These are phyloP conservation scores for Rhododendron williamsianum DNA, from an alignment of 148 eudicot genomes.

Conservation along the genomic window DNA sequence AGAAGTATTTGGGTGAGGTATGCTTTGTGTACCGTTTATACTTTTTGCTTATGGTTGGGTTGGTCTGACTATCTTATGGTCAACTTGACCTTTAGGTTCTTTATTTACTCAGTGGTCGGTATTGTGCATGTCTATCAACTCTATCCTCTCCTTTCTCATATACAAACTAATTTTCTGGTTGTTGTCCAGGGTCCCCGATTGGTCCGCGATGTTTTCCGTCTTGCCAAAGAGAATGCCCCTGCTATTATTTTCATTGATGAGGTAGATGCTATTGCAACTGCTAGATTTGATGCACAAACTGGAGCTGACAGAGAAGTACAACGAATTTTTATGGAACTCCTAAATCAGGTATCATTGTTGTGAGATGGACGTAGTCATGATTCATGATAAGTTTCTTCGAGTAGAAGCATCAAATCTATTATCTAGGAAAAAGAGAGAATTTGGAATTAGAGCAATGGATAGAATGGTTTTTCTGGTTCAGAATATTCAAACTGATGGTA, in stretches of 20 bases:
- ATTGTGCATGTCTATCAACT: not conserved
- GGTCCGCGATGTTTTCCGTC: conserved; percentile 98
- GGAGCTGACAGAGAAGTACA: conserved; percentile 99
- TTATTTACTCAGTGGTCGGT: not conserved
- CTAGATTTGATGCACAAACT: conserved; percentile 97
- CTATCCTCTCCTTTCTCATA: not conserved
- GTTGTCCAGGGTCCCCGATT: conserved; percentile 71
- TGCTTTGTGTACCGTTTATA: not conserved
- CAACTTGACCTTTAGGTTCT: not conserved
- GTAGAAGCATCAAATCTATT: not conserved
- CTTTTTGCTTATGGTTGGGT: not conserved
- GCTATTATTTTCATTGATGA: conserved; percentile 94
- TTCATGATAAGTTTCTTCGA: not conserved
- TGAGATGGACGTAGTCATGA: not conserved
- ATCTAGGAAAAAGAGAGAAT: not conserved
- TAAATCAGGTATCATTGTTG: conserved; percentile 64
- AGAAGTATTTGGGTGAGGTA: conserved; percentile 34
- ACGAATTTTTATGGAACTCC: conserved; percentile 87
- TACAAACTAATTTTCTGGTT: conserved; percentile 3
- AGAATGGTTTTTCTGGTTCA: not conserved
- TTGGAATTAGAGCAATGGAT: not conserved
- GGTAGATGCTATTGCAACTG: conserved; percentile 95
- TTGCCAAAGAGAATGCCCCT: conserved; percentile 95
- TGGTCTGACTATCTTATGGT: not conserved
- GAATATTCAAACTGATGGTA: not conserved